Percentiles rank a stretch among this genome's conserved stretches.
Evolutionary conservation across 2,329 filamentous ascomycete genomes (phyloP).

Genomic region (Endoconidiophora polonica): DNA sequence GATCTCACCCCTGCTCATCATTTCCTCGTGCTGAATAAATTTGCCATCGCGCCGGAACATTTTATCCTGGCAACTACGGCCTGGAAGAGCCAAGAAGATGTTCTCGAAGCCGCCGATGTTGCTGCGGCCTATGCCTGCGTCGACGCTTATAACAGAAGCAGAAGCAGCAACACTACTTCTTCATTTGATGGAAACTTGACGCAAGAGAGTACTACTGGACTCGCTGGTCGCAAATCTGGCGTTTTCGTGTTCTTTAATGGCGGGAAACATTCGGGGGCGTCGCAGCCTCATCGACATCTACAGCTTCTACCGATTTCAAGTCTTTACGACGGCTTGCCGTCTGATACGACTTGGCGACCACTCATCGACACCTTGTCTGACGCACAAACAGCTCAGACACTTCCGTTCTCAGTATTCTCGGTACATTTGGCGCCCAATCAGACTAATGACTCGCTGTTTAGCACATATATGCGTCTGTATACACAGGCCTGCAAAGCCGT

Average conservation of each 20-base stretch:
- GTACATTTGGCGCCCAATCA: conserved; percentile 22
- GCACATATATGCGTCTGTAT: conserved; percentile 32
- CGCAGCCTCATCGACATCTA: conserved; percentile 54
- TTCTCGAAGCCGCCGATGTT: conserved; percentile 44
- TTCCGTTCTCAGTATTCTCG: conserved; percentile 31
- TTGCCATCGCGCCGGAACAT: conserved; percentile 52
- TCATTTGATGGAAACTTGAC: conserved; percentile 15
- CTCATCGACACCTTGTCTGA: conserved; percentile 26
- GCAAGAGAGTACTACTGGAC: conserved; percentile 2
- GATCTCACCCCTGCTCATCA: conserved; percentile 33
- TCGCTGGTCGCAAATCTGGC: conserved; percentile 2
- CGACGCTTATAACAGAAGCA: conserved; percentile 28
- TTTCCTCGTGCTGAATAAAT: conserved; percentile 57
- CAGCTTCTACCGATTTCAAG: conserved; percentile 50
- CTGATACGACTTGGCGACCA: conserved; percentile 28
- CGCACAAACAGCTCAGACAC: conserved; percentile 9
- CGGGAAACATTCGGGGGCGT: conserved; percentile 50
- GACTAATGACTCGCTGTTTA: conserved; percentile 23
- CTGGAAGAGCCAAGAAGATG: conserved; percentile 46
- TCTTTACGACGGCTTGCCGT: conserved; percentile 38
- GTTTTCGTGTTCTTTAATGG: conserved; percentile 57
- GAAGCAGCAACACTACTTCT: conserved; percentile 12
- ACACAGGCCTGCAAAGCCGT: conserved; percentile 26
- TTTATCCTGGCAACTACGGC: conserved; percentile 53
- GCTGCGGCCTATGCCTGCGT: conserved; percentile 45